phyloP scores from a whole-genome alignment of 192 early-diverging fungal genomes.

The Spinellus fusiger region DNA sequence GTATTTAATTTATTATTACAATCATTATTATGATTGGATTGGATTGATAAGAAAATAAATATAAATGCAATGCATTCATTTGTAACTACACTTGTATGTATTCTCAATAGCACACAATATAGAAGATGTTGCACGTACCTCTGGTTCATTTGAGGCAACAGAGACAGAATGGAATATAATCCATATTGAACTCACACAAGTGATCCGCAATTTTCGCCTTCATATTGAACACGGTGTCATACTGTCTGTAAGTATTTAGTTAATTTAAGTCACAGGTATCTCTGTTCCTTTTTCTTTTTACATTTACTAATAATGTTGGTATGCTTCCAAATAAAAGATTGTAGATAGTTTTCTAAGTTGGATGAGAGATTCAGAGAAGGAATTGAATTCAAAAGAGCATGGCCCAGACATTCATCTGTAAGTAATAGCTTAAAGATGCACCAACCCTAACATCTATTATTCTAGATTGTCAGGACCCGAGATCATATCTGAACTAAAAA shows the following conservation, averaged over 20 bases:
- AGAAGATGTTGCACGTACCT: constrained; percentile 49
- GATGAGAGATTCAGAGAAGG: constrained; percentile 13
- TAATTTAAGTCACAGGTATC: neutral
- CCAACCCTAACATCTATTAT: neutral
- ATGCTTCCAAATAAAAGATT: neutral
- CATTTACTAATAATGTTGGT: neutral
- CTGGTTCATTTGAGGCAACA: constrained; percentile 44
- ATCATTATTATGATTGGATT: neutral
- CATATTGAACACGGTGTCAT: constrained; percentile 15
- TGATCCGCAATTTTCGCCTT: constrained; percentile 16
- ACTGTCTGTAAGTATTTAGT: constrained; percentile 16
- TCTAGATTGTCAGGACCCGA: constrained; percentile 24
- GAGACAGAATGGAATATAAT: constrained; percentile 30
- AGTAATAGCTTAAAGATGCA: no score
- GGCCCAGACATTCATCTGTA: constrained; percentile 21
- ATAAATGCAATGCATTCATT: neutral
- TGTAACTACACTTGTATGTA: neutral
- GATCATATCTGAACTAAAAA: constrained; percentile 10
- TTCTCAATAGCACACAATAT: constrained; percentile 51
- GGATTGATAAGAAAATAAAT: neutral
- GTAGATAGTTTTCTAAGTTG: constrained; percentile 9
- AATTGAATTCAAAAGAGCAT: constrained; percentile 13
- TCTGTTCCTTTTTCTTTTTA: neutral
- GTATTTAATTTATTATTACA: constrained; percentile 1
- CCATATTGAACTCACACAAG: constrained; percentile 26